Evolutionary conservation across 371 early-diverging fungal genomes (phyloP), one percentile per base, ranked within the genome.

Genomic region (Furculomyces boomerangus): DNA sequence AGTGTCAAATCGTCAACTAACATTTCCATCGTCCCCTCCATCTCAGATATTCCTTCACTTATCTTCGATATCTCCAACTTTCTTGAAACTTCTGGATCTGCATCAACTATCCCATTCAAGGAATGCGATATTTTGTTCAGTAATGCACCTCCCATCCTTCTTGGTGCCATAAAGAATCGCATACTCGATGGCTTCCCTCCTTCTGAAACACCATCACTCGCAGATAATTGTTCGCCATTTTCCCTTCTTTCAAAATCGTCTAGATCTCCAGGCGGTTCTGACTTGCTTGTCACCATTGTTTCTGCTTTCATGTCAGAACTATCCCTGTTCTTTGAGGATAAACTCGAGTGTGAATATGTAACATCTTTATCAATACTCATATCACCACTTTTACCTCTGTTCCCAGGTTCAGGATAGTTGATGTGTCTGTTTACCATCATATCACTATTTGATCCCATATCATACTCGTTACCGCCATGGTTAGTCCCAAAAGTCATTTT

Each of bases 1-100:
- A 75, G 73, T 30, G 68, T 71, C 56, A 95, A 56, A 54, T 90
- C 91, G 14, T 74, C 72, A 30, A 72, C 73, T 30, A 81, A 71
- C 13, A 74, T 71, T 60, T 81, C 81, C 46, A 85, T 58, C 45
- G 84, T 82, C 52, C 79, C 80, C 65, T 91, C 87, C 37, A 93
- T 72, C 66, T 73, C 61, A 16, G 59, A 71, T 54, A 93, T 89
- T 3, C 74, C 75, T 60, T 93, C 94, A n/a, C 80, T 77, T 3
- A 90, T 84, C 56, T 80, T 86, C 7, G 86, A 85, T 47, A 96
- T 89, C 55, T 83, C 83, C 62, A 81, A 83, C 39, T 90, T 83
- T 20, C 94, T 80, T 25, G 90, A 84, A 18, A 82, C 80, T 52
- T 88, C 90, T 1, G 93, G 93, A 62, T 96, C 92, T 5, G 88